Base-by-base conservation (phyloP, 805 yeast genomes). In the Zygosaccharomyces siamensis region DNA sequence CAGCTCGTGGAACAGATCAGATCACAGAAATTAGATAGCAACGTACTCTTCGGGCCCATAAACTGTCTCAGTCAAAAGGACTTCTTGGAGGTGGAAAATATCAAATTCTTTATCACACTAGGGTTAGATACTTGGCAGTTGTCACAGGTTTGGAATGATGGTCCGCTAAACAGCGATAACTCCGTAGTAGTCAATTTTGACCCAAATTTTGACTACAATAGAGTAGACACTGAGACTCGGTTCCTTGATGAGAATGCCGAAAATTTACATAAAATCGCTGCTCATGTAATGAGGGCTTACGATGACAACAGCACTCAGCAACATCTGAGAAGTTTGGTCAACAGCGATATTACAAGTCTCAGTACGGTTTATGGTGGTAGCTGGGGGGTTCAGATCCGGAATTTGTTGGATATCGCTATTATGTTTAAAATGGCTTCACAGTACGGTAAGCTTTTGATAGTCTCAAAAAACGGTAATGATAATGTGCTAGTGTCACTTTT, bases 11-110 rank as follows among this genome's bases (percentile, higher is more conserved):
- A 55, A 14, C 52, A 51, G 31, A 38, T 50, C 20, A 50, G 62
- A 33, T 75, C 80, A 3, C 80, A 76, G 56, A 67, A 64, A 49
- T 49, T 77, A 14, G 60, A 71, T 7, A 67, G 68, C 16, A 62
- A 68, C 39, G 59, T 76, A 2, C 75, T 72, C 67, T 63, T 77
- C 27, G 81, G 82, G 1, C 78, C 81, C 1, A 53, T 74, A 47
- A 64, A 73, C 43, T 66, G 72, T 0, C 58, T 74, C n/a, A 64
- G 71, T 1, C 72, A 74, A 55, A 54, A 57, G 7, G 66, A 63
- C 7, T 71, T 73, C 45, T 54, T 77, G 7, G 46, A 50, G 16
- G 55, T 60, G n/a, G 63, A 72, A 47, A 72, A 73, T 51, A 71
- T 77, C 51, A 66, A 61, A 47, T 68, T 66, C 48, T 62, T 72